These are phyloP conservation scores for Aspergillus piperis DNA, from an alignment of 2,329 filamentous ascomycete species.

Conservation along the genomic window DNA sequence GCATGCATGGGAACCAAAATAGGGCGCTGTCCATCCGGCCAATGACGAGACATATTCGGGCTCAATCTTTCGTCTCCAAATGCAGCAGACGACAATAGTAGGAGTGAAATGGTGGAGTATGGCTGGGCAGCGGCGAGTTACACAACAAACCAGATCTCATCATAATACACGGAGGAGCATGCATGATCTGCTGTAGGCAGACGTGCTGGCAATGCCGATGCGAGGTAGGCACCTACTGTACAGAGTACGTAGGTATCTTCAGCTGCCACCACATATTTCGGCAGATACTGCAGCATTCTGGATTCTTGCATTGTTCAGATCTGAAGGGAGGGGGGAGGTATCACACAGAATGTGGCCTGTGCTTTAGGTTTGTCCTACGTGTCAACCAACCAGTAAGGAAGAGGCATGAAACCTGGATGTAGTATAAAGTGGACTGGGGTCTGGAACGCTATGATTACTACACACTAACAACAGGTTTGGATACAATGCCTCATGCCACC, in stretches of 20 bases:
- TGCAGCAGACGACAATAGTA: neutral
- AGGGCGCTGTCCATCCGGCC: conserved; percentile 8
- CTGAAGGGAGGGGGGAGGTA: conserved; percentile 4
- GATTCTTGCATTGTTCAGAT: conserved; percentile 11
- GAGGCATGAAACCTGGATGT: neutral
- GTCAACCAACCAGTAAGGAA: conserved; percentile 9
- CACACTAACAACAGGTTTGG: neutral
- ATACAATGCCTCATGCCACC: neutral
- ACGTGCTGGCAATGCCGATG: neutral
- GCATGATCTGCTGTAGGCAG: conserved; percentile 1
- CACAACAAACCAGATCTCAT: neutral
- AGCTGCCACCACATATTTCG: conserved; percentile 5
- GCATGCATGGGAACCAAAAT: conserved; percentile 16
- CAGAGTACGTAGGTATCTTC: neutral
- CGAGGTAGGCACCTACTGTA: neutral
- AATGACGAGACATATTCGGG: neutral
- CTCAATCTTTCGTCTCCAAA: neutral
- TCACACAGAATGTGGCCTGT: conserved; percentile 17
- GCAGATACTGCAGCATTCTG: conserved; percentile 13
- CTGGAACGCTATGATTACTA: conserved; percentile 1
- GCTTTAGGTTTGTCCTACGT: conserved; percentile 12
- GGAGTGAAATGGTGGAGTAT: neutral
- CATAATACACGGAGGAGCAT: neutral
- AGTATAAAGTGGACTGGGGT: neutral
- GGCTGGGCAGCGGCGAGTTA: neutral